phyloP scores from a whole-genome alignment of 768 basidiomycete species.

The Auriscalpium orientale region DNA sequence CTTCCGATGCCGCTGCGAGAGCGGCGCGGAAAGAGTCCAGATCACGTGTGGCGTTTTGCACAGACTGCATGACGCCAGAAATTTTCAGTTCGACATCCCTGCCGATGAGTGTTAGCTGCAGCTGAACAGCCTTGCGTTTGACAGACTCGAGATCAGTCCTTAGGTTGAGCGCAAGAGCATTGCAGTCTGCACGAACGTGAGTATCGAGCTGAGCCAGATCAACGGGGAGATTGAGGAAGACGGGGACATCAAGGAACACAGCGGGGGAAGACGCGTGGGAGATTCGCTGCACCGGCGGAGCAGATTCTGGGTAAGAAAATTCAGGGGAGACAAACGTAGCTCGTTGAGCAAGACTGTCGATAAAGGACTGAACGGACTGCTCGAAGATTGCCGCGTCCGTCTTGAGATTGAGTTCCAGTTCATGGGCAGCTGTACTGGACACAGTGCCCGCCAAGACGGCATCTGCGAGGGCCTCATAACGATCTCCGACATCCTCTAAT shows the following conservation, averaged over 20 bases:
- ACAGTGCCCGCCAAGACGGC: constrained; percentile 31
- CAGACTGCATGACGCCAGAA: neutral
- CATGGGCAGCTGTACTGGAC: constrained; percentile 22
- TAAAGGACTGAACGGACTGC: constrained; percentile 39
- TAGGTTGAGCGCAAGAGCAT: constrained; percentile 48
- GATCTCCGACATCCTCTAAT: constrained; percentile 52
- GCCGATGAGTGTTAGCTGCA: constrained; percentile 5
- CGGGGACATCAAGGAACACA: constrained; percentile 25
- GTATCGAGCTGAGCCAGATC: constrained; percentile 55
- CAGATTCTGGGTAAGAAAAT: constrained; percentile 11
- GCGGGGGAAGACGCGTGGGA: constrained; percentile 28
- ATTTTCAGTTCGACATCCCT: constrained; percentile 8
- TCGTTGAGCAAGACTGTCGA: constrained; percentile 39
- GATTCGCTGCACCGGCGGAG: constrained; percentile 25
- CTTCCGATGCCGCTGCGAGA: constrained; percentile 23
- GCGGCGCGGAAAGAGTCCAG: constrained; percentile 32
- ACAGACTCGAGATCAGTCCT: constrained; percentile 21
- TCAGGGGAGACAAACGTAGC: constrained; percentile 48
- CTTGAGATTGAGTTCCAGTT: constrained; percentile 27
- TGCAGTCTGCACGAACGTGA: constrained; percentile 59
- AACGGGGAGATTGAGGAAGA: constrained; percentile 40
- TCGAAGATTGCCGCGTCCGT: constrained; percentile 32
- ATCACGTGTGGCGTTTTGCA: constrained; percentile 19
- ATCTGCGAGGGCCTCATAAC: constrained; percentile 36
- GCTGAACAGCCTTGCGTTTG: constrained; percentile 2